Conservation (phyloP, 2,329 filamentous ascomycete species). For the Colletotrichum incanum region DNA sequence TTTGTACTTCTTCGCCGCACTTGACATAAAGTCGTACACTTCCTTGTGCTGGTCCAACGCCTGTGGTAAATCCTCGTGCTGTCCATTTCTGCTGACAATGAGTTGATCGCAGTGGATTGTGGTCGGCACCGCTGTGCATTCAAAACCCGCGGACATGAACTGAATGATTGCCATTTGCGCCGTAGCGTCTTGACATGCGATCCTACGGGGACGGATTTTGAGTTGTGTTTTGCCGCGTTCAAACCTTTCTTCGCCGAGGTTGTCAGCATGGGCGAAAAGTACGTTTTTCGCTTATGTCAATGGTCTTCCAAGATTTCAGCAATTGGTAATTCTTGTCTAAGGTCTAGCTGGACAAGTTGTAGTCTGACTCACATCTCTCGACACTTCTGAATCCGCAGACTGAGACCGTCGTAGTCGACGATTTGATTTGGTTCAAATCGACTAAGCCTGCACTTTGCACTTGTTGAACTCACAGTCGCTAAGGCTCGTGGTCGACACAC, state of each 20-base stretch:
- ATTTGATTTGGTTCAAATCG: slow-evolving; percentile 8
- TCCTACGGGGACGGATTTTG: slow-evolving; percentile 28
- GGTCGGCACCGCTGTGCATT: slow-evolving; percentile 35
- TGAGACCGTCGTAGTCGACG: slow-evolving; percentile 4
- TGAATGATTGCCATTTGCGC: slow-evolving; percentile 44
- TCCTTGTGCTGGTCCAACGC: slow-evolving; percentile 23
- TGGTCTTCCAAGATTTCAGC: background rate
- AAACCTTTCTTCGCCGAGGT: slow-evolving; percentile 4
- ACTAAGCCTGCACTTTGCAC: background rate
- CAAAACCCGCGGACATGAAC: slow-evolving; percentile 42
- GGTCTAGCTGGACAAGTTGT: too few species aligned
- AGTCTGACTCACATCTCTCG: background rate
- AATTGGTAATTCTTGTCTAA: too few species aligned
- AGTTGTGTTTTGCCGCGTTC: slow-evolving; percentile 33
- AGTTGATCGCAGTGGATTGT: slow-evolving; percentile 42
- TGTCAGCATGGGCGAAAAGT: slow-evolving; percentile 26
- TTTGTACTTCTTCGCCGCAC: slow-evolving; percentile 97
- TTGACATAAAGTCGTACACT: slow-evolving; percentile 95
- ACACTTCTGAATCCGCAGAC: background rate
- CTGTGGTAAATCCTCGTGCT: slow-evolving; percentile 23
- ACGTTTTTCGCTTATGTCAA: slow-evolving; percentile 40
- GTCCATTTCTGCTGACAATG: slow-evolving; percentile 30
- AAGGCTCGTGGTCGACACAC: background rate
- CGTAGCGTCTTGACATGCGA: slow-evolving; percentile 43
- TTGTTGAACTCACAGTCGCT: background rate